Conservation (phyloP, 2,329 filamentous ascomycete species). For the Fusarium dlaminii region DNA sequence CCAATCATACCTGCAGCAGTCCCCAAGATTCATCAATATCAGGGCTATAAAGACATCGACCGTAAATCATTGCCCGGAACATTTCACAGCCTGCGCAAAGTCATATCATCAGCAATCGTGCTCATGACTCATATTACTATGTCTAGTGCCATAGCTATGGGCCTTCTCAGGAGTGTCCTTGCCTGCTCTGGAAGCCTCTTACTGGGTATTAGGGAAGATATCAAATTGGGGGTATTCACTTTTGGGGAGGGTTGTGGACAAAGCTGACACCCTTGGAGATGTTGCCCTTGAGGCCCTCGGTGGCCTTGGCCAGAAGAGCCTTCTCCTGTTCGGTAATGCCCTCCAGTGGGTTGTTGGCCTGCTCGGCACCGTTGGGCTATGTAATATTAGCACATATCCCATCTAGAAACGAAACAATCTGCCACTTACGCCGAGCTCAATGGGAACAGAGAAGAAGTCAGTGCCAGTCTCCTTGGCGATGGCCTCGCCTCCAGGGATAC, state of each 20-base stretch:
- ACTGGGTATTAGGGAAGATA: conserved; percentile 36
- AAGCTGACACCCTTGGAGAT: conserved; percentile 95
- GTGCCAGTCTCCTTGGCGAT: conserved; percentile 84
- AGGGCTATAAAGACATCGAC: conserved; percentile 27
- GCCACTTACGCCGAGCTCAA: conserved; percentile 89
- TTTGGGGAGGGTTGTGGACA: conserved; percentile 85
- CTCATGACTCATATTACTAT: conserved; percentile 49
- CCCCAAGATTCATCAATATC: conserved; percentile 16
- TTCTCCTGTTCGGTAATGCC: conserved; percentile 88
- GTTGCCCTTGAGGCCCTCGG: conserved; percentile 87
- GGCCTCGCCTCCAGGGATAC: conserved; percentile 85
- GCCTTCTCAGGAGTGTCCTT: conserved; percentile 42
- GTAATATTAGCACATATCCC: conserved; percentile 43
- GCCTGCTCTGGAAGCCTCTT: conserved; percentile 42
- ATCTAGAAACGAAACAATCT: not conserved
- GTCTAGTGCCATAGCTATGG: conserved; percentile 49
- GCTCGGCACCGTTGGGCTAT: conserved; percentile 84
- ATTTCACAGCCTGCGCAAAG: conserved; percentile 51
- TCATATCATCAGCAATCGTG: conserved; percentile 49
- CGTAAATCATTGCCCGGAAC: conserved; percentile 31
- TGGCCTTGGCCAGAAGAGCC: conserved; percentile 79
- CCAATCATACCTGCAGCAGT: conserved; percentile 37
- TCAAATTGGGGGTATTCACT: conserved; percentile 66
- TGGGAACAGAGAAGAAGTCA: conserved; percentile 96
- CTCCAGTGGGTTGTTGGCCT: conserved; percentile 81